Evolutionary conservation across 169 alveolate genomes (phyloP).

Genomic region (Eimeria falciformis): DNA sequence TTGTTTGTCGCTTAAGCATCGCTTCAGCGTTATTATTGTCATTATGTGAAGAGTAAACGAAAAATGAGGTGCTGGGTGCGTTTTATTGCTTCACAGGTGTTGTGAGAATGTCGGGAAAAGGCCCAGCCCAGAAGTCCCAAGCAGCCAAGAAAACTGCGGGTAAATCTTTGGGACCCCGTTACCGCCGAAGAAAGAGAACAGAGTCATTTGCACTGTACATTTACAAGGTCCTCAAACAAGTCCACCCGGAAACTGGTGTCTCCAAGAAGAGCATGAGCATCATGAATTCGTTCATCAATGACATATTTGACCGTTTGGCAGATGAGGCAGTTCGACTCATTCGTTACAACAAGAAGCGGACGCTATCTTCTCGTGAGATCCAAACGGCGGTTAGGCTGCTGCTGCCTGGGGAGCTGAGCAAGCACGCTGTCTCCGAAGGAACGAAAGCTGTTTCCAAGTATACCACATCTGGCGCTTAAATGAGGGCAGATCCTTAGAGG

Average conservation of each 20-base stretch:
- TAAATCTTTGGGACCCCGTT: conserved; percentile 67
- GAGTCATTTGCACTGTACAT: conserved; percentile 88
- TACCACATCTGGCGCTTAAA: conserved; percentile 82
- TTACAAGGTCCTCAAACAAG: conserved; percentile 96
- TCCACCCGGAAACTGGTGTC: conserved; percentile 98
- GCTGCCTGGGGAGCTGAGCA: conserved; percentile 99
- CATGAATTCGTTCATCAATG: conserved; percentile 97
- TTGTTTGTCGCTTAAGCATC: too few relatives aligned
- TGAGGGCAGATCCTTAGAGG: neutral
- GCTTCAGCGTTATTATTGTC: too few relatives aligned
- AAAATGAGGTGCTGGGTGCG: too few relatives aligned
- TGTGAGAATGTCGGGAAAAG: conserved; percentile 77
- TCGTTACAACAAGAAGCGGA: conserved; percentile 96
- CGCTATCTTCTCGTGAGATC: conserved; percentile 98
- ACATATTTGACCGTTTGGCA: conserved; percentile 97
- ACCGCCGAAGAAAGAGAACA: conserved; percentile 79
- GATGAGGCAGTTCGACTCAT: conserved; percentile 96
- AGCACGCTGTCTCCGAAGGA: conserved; percentile 99
- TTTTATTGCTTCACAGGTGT: too few relatives aligned
- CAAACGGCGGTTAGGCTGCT: conserved; percentile 99
- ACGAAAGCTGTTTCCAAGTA: conserved; percentile 99
- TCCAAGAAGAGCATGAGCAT: conserved; percentile 97
- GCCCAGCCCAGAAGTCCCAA: conserved; percentile 79
- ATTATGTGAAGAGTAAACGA: too few relatives aligned
- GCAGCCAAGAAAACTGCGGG: conserved; percentile 82